These are phyloP conservation scores for Aspergillus sp. DNA, from an alignment of 2,329 filamentous ascomycete species.

Conservation along the genomic window DNA sequence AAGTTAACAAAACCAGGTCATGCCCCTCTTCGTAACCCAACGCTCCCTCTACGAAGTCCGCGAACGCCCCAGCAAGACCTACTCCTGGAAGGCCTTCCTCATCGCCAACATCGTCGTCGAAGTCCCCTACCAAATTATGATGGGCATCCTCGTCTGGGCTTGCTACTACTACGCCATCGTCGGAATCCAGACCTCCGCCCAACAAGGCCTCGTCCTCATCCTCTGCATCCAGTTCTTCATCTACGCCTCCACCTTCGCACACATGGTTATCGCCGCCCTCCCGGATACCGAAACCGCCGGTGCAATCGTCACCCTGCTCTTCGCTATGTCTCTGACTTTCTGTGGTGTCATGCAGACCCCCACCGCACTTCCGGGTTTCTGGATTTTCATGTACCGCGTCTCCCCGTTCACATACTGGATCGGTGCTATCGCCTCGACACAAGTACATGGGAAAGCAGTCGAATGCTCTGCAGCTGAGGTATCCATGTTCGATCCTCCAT, in stretches of 20 bases:
- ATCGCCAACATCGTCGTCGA: conserved; percentile 76
- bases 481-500: conserved; percentile 56
- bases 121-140: conserved; percentile 71
- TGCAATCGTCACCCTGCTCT: conserved; percentile 67
- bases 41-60: conserved; percentile 76
- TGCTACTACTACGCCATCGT: conserved; percentile 79
- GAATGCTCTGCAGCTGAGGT: conserved; percentile 63
- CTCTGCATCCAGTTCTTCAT: conserved; percentile 68
- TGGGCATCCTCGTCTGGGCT: conserved; percentile 68
- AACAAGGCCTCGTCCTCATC: conserved; percentile 71
- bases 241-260: conserved; percentile 73
- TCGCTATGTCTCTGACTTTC: conserved; percentile 77
- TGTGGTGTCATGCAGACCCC: conserved; percentile 61
- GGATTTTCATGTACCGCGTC: conserved; percentile 62
- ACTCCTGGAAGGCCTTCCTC: conserved; percentile 81
- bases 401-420: conserved; percentile 43
- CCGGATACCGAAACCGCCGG: conserved; percentile 65
- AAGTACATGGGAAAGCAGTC: conserved; percentile 60
- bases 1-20: conserved; percentile 28
- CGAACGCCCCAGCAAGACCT: conserved; percentile 75
- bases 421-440: conserved; percentile 63
- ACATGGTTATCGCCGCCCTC: conserved; percentile 69
- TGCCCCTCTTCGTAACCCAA: conserved; percentile 79
- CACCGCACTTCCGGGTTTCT: conserved; percentile 57
- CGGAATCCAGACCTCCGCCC: conserved; percentile 54